These are phyloP conservation scores for Phytophthora colocasiae DNA, from an alignment of 352 stramenopile species.

Conservation along the genomic window DNA sequence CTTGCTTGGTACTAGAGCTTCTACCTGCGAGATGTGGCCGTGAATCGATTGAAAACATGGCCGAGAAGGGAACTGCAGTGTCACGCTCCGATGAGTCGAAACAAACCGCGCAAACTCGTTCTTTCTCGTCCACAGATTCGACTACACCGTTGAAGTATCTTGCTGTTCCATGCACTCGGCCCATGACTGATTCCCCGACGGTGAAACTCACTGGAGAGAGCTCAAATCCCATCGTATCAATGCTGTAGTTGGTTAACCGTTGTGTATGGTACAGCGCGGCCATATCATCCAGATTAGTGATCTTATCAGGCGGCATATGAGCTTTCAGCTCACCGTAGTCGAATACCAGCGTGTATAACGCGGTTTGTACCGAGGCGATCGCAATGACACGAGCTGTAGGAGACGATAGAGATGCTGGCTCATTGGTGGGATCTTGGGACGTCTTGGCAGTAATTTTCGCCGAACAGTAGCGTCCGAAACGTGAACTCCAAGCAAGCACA, in stretches of 20 bases:
- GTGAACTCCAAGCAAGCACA: constrained; percentile 78
- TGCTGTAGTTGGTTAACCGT: constrained; percentile 79
- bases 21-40: constrained; percentile 51
- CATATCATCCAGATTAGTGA: constrained; percentile 58
- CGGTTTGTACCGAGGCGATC: background rate
- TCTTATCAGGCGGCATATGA: constrained; percentile 56
- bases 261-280: constrained; percentile 65
- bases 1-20: constrained; percentile 45
- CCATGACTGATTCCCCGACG: constrained; percentile 69
- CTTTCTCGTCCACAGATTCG: constrained; percentile 61
- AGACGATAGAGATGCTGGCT: constrained; percentile 1
- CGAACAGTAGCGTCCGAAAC: constrained; percentile 73
- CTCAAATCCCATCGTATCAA: constrained; percentile 82
- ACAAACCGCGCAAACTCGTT: constrained; percentile 64
- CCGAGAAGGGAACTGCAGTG: constrained; percentile 63
- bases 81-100: constrained; percentile 81
- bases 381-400: constrained; percentile 20
- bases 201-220: constrained; percentile 57
- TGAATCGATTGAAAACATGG: constrained; percentile 72
- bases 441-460: constrained; percentile 51
- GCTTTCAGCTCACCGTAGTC: constrained; percentile 75
- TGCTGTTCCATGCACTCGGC: constrained; percentile 57
- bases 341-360: constrained; percentile 68
- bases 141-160: constrained; percentile 71
- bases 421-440: constrained; percentile 26